Evolutionary conservation across 2,329 filamentous ascomycete species (phyloP).

Genomic region (Ceratocystis lukuohia): DNA sequence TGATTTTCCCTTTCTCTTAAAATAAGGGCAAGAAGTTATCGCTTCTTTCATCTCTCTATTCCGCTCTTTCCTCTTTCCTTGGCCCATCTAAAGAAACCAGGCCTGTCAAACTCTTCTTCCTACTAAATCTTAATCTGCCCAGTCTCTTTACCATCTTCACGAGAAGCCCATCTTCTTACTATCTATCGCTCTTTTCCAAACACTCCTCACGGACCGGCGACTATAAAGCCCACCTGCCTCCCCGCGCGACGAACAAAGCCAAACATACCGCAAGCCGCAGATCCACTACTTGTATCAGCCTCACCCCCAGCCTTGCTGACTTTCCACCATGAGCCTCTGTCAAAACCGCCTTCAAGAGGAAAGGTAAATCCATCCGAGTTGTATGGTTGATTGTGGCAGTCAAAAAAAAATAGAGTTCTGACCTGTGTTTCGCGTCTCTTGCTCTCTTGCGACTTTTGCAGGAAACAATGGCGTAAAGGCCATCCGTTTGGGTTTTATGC

Average conservation of each 20-base stretch:
- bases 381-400: not conserved
- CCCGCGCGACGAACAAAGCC: not conserved
- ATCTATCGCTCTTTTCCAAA: not conserved
- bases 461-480: conserved; percentile 92
- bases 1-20: too few species aligned
- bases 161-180: not conserved
- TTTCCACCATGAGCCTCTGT: conserved; percentile 63
- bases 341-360: conserved; percentile 80
- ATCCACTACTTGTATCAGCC: not conserved
- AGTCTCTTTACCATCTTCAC: not conserved
- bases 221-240: not conserved
- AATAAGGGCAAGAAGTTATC: too few species aligned
- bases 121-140: not conserved
- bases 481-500: conserved; percentile 98
- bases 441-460: conserved; percentile 29
- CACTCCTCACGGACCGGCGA: not conserved
- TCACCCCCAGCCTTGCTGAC: not conserved
- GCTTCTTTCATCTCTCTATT: too few species aligned
- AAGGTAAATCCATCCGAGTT: conserved; percentile 43
- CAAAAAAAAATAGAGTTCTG: conserved; percentile 12
- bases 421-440: not conserved
- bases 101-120: too few species aligned
- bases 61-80: too few species aligned
- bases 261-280: not conserved
- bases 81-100: too few species aligned